Evolutionary conservation across 257 asterid genomes (phyloP).

Genomic region (Handroanthus guayacan): DNA sequence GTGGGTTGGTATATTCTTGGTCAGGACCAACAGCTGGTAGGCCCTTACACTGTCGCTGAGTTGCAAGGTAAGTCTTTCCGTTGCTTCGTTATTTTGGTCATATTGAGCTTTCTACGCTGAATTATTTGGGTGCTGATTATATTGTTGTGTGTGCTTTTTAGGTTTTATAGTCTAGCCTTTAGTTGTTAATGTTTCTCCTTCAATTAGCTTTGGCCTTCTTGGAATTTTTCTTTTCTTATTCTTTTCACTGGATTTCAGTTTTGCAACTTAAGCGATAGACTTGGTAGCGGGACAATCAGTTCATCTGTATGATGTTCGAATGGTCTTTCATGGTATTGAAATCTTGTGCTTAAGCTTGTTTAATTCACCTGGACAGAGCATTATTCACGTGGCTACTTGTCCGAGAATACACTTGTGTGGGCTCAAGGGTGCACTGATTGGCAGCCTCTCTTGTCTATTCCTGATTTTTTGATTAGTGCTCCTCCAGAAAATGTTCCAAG

Average conservation of each 20-base stretch:
- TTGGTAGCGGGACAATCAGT: slow-evolving; percentile 41
- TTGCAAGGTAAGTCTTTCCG: slow-evolving; percentile 65
- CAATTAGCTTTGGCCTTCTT: slow-evolving; percentile 36
- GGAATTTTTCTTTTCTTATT: slow-evolving; percentile 36
- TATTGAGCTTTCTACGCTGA: slow-evolving; percentile 6
- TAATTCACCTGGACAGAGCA: slow-evolving; percentile 75
- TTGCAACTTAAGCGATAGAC: slow-evolving; percentile 43
- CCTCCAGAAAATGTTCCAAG: slow-evolving; percentile 45
- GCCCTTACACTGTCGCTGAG: slow-evolving; percentile 85
- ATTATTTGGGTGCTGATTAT: slow-evolving; percentile 23
- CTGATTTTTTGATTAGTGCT: slow-evolving; percentile 51
- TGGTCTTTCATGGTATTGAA: slow-evolving; percentile 39
- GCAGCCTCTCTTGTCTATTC: slow-evolving; percentile 73
- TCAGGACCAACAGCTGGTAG: slow-evolving; percentile 69
- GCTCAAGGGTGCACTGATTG: slow-evolving; percentile 82
- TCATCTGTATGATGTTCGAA: slow-evolving; percentile 49
- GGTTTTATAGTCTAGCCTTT: slow-evolving; percentile 34
- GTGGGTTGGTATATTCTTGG: slow-evolving; percentile 93
- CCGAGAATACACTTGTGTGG: slow-evolving; percentile 79
- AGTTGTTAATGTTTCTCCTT: slow-evolving; percentile 40
- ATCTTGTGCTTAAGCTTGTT: slow-evolving; percentile 51
- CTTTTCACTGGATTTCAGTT: slow-evolving; percentile 38
- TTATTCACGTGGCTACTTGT: slow-evolving; percentile 76
- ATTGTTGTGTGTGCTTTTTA: slow-evolving; percentile 5
- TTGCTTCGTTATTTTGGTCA: slow-evolving; percentile 14